phyloP scores from a whole-genome alignment of 108 stramenopile genomes.

The Cylindrotheca closterium region DNA sequence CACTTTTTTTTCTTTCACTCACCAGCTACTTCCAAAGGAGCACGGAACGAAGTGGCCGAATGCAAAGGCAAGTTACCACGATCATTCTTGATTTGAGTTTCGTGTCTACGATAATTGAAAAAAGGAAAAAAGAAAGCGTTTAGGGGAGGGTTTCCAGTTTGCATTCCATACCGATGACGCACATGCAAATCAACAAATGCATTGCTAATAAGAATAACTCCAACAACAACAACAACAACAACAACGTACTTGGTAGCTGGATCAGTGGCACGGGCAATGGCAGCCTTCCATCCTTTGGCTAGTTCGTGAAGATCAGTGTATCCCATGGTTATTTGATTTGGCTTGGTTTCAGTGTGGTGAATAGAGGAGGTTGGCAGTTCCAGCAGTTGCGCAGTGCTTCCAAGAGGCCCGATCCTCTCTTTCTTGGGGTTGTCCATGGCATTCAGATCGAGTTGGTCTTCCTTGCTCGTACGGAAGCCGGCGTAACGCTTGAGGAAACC shows the following conservation, averaged over 20 bases:
- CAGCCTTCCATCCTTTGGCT: slow-evolving; percentile 90
- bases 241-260: slow-evolving; percentile 62
- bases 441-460: too few species aligned
- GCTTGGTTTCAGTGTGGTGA: too few species aligned
- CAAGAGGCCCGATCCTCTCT: too few species aligned
- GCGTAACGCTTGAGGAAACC: too few species aligned
- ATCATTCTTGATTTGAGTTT: slow-evolving; percentile 55
- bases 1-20: too few species aligned
- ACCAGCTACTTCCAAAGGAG: background rate
- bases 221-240: slow-evolving; percentile 2
- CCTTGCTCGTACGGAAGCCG: too few species aligned
- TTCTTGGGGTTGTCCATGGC: too few species aligned
- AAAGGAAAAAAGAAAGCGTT: background rate
- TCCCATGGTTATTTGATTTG: slow-evolving; percentile 27
- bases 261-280: slow-evolving; percentile 74
- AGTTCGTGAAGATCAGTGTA: slow-evolving; percentile 80
- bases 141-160: slow-evolving; percentile 2
- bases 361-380: too few species aligned
- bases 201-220: too few species aligned
- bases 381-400: too few species aligned
- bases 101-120: slow-evolving; percentile 48
- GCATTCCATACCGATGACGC: too few species aligned
- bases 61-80: slow-evolving; percentile 89
- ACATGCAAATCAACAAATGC: too few species aligned
- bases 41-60: slow-evolving; percentile 73